Evolutionary conservation across 2,329 filamentous ascomycete species (phyloP), one percentile per base, ranked within the genome.

Genomic region (Penicillium sp.): DNA sequence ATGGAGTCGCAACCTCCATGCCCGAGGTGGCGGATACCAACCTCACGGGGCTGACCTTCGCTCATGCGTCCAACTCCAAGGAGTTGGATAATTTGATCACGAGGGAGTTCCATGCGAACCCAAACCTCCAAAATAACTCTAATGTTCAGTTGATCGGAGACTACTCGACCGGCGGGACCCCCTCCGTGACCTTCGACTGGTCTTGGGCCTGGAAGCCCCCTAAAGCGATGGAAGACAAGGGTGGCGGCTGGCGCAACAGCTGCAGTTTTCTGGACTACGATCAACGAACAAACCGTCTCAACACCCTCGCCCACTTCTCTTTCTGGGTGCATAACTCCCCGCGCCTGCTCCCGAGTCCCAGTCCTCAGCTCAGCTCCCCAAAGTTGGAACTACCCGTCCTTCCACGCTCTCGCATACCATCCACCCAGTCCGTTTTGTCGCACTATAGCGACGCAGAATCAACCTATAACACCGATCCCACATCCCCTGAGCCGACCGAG

Each of bases 231-330:
- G 92, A 97, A 69, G 92, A 97, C 70, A 85, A 85, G 66, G 90
- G 89, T 29, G 91, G 92, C 53, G 94, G 94, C 42, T 99, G 94
- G 93, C 89, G 91, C 68, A 97, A 95, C 69, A 89, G 88, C 65
- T 97, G 94, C 80, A 97, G 91, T 72, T 97, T 99, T 75, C 88
- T 97, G 64, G 94, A 99, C 74, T 99, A 99, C 70, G 92, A 99
- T 74, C 89, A 94, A 69, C 86, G 93, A 63, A 91, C 92, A 32
- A 94, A 99, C 75, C 85, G 88, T 59, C 77, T 99, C 56, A 86
- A 95, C 64, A 93, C 92, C 4, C 82, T 99, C 50, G 92, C 90
- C 13, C 92, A 87, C 70, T 97, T 99, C 75, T 92, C 90, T 5
- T 97, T 96, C 71, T 99, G 91, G 88, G 92, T 97, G 54, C 84